Conservation (phyloP, 495 filamentous ascomycete species). For the Immersiella caudata region DNA sequence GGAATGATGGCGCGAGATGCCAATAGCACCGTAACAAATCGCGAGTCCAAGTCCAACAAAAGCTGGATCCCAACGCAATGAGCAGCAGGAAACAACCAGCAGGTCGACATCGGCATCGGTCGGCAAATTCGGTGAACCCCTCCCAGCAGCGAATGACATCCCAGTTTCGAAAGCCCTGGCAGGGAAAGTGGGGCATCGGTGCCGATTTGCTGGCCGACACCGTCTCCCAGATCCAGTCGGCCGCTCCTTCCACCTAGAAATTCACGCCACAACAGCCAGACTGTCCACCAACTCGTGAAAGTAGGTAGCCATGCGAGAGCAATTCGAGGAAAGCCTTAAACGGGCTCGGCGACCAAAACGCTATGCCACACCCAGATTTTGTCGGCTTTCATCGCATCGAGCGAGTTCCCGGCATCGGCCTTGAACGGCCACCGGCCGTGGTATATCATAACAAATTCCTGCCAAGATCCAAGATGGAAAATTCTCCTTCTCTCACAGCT, state of each 20-base stretch:
- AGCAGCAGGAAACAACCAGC: no score
- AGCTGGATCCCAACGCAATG: no score
- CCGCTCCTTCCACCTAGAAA: neutral
- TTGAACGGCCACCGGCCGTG: neutral
- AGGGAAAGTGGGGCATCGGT: neutral
- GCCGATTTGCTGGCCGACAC: slow-evolving; percentile 8
- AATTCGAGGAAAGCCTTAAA: no score
- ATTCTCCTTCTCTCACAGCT: neutral
- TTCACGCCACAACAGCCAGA: neutral
- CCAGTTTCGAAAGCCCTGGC: neutral
- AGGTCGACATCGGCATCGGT: neutral
- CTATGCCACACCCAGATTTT: no score
- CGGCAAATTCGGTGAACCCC: neutral
- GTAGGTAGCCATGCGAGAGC: no score
- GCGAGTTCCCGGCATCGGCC: no score
- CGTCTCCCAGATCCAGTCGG: neutral
- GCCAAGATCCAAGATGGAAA: neutral
- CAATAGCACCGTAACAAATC: neutral
- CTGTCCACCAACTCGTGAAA: no score
- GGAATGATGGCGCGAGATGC: neutral
- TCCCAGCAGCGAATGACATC: neutral
- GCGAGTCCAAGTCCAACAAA: no score
- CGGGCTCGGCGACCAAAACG: no score
- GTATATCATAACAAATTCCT: neutral
- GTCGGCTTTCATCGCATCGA: no score